A percentile compares a stretch with the other conserved stretches of the same genome.
Conservation (phyloP, 805 yeast genomes). For the Pichia pseudocactophila region DNA sequence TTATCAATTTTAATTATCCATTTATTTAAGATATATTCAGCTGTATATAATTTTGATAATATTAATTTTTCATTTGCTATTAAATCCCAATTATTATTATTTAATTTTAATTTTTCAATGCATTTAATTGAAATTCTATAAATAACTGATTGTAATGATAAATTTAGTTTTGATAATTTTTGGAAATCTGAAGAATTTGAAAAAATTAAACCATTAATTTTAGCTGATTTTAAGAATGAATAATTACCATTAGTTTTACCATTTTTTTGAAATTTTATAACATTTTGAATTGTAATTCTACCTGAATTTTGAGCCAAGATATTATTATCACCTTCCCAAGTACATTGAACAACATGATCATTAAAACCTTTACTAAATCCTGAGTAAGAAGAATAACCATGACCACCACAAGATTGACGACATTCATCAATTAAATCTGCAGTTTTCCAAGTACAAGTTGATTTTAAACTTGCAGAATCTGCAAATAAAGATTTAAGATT, state of each 20-base stretch:
- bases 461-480: conserved; percentile 80
- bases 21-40: conserved; percentile 36
- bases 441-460: conserved; percentile 82
- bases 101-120: conserved; percentile 25
- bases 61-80: conserved; percentile 38
- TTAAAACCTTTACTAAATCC: conserved; percentile 83
- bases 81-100: conserved; percentile 35
- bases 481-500: conserved; percentile 72
- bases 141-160: conserved; percentile 34
- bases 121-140: conserved; percentile 31
- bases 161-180: conserved; percentile 26
- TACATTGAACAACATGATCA: conserved; percentile 97
- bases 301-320: conserved; percentile 80
- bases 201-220: conserved; percentile 27
- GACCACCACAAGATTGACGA: conserved; percentile 94
- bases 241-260: conserved; percentile 31
- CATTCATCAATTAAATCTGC: conserved; percentile 77
- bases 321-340: conserved; percentile 97
- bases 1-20: conserved; percentile 29
- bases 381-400: conserved; percentile 88
- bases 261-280: conserved; percentile 28
- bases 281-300: conserved; percentile 55
- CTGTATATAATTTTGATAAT: conserved; percentile 43
- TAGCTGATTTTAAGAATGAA: conserved; percentile 25
- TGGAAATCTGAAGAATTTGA: conserved; percentile 21